These are phyloP conservation scores for Wallacemonas sp. DNA, from an alignment of 208 protist species.

Conservation along the genomic window DNA sequence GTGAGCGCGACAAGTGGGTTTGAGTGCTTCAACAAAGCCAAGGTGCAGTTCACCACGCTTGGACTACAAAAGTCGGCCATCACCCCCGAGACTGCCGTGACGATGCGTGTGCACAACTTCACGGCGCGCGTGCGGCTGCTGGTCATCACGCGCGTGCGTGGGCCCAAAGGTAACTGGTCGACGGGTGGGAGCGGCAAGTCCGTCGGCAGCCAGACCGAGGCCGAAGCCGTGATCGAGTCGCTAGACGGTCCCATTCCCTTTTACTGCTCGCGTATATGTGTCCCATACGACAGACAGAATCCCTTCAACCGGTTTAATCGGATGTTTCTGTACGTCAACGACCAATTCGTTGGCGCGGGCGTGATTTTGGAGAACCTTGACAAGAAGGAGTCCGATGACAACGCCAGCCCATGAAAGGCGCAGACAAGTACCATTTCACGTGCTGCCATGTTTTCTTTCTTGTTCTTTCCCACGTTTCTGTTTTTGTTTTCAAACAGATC, in stretches of 20 bases:
- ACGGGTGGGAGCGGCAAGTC: not conserved
- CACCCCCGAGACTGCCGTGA: not conserved
- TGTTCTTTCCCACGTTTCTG: no score
- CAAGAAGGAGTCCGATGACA: not conserved
- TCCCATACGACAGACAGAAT: not conserved
- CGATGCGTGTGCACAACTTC: constrained; percentile 6
- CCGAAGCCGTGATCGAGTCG: not conserved
- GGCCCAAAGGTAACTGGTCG: constrained; percentile 1
- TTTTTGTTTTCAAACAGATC: no score
- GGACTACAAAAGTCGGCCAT: not conserved
- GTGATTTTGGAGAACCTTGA: not conserved
- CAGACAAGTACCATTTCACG: no score
- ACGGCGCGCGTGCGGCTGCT: not conserved
- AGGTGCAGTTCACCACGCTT: not conserved
- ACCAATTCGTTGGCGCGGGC: not conserved
- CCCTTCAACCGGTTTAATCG: not conserved
- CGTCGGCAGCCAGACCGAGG: not conserved
- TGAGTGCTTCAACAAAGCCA: not conserved
- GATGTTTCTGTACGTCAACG: not conserved
- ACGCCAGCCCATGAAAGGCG: not conserved
- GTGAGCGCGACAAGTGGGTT: no score
- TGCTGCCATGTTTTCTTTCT: no score
- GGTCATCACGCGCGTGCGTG: not conserved
- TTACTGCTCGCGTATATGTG: not conserved
- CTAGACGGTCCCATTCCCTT: not conserved